Evolutionary conservation across 2,329 filamentous ascomycete genomes (phyloP), one percentile per base, ranked within the genome.

Genomic region (Microcyclosporella mali): DNA sequence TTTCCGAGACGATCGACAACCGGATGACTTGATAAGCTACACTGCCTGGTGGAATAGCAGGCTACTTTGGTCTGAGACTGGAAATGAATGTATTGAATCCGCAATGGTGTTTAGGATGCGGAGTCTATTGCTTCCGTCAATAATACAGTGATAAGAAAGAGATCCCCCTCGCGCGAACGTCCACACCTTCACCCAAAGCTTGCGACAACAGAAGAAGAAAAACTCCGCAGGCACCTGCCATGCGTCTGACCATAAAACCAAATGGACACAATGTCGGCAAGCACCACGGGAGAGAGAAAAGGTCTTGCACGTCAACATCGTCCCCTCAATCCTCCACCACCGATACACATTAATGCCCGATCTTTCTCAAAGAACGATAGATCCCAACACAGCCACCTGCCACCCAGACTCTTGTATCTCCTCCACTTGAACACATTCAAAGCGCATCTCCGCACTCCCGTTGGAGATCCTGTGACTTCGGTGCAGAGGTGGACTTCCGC

Each of bases 341-440:
- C 21, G n/a, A n/a, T n/a, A n/a, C n/a, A n/a, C 33, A 21, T 21
- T 17, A 21, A 17, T 19, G 25, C 33, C 18, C 17, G 33, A 17
- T 17, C 12, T 12, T 17, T 36, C 33, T 17, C 33, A 17, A 19
- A 21, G 17, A 47, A 40, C 2, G 40, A 37, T 12, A 47, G 43
- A 21, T 41, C 41, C 25, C 32, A 36, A 25, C 31, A 43, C 6
- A 40, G 12, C 40, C 44, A 43, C 11, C n/a, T 28, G 12, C 40
- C 31, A n/a, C 16, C 30, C n/a, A 17, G 29, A 39, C 34, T 32
- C 25, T 39, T 43, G 27, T 40, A 32, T 15, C 33, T 37, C 28
- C 32, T 30, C 44, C 44, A 47, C 27, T 39, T 31, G 11, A 47
- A 43, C 8, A 43, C 37, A 30, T 47, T 43, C 33, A 47, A 21